Evolutionary conservation across 257 asterid species (phyloP), one percentile per base, ranked within the genome.

Genomic region (Rhazya stricta): DNA sequence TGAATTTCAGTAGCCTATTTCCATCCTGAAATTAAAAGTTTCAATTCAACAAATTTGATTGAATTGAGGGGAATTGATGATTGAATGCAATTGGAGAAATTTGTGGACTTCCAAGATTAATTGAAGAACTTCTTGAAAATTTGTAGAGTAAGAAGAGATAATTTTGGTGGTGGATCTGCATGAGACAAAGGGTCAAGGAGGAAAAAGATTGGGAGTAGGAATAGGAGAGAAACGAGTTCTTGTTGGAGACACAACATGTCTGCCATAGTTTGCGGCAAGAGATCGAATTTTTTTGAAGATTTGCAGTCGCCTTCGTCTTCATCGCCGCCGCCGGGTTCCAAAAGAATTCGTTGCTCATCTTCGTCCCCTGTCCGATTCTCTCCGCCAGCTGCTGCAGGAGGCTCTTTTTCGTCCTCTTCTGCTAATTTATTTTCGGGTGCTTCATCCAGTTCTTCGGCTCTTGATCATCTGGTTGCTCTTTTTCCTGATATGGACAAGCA

Each of bases 181-280:
- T 71, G 74, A 71, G 42, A 27, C 63, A 71, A 71, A 50, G 74
- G 81, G 88, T 69, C 80, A 68, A 69, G 4, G 81, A 80, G 79
- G 85, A 79, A 77, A 74, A 78, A 80, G 85, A 73, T 81, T 81
- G 69, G 53, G 81, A 76, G 84, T 79, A 80, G 88, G 41, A 85
- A 74, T 78, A 80, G 82, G 62, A 57, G 74, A 65, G 73, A 50
- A 67, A 77, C 36, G 61, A 74, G 67, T 46, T 45, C 75, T 65
- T 65, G 75, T 56, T 65, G 82, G 65, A 57, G 81, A 79, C 93
- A 83, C 89, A 92, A 86, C 96, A 94, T 90, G 99, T 94, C 98
- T 94, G 99, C 99, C 81, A 86, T 91, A 82, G 86, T 94, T 95
- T 90, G 96, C 86, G 98, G 98, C 74, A 94, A 94, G 97, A 94